Base-by-base conservation (phyloP, 1,284 basidiomycete genomes). In the Cryptococcus sp. region DNA sequence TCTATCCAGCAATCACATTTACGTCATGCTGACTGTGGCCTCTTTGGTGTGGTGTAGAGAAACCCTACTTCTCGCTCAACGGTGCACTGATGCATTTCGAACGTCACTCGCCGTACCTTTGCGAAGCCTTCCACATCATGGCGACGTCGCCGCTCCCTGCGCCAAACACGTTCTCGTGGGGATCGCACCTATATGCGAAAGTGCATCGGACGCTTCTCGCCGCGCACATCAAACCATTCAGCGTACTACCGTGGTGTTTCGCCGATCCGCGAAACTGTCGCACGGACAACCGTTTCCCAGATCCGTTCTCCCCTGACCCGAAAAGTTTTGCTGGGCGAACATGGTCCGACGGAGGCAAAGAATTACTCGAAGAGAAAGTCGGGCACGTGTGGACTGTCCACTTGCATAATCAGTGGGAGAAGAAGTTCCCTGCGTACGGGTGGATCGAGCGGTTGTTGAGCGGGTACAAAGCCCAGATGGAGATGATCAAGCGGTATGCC, bases 61-160 rank as follows among this genome's bases (percentile, higher is more conserved):
- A 95, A 81, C 81, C 85, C 19, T 93, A 94, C 75, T 84, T 86
- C 53, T 85, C 90, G 1, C 84, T 95, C 59, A 96, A 97, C 71
- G 93, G 93, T 56, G 92, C 93, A 1, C 82, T 95, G 30, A 93
- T 96, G 89, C 89, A 90, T 75, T 97, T 97, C 80, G 83, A 83
- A 57, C 82, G 85, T 72, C 85, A 88, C 74, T 95, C 92, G 8
- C 91, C 93, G 0, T 96, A 95, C 79, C 86, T 96, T 27, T 96
- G 93, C 80, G 91, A 95, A 80, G 90, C 91, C 16, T 93, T 96
- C 80, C 86, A 93, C 73, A 83, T 93, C 71, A 94, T 97, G 86
- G 81, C 83, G 0, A 84, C 84, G 20, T 87, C 87, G 3, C 80
- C 85, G 0, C 83, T 88, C 0, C 93, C 93, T 0, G 83, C 86